Evolutionary conservation across 192 early-diverging fungal species (phyloP).

Genomic region (Funneliformis geosporum): DNA sequence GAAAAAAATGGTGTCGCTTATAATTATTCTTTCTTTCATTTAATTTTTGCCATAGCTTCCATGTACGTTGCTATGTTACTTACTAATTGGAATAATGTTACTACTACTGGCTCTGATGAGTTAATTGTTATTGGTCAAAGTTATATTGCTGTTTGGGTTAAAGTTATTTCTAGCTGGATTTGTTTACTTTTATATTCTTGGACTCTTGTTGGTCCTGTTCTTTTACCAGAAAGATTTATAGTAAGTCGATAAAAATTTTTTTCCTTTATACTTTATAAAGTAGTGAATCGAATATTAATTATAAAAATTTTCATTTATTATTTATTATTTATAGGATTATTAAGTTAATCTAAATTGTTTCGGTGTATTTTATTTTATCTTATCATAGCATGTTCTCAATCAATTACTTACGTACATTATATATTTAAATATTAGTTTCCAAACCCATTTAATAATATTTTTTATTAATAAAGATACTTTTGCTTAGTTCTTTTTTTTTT

Average conservation of each 20-base stretch:
- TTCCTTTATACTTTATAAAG: neutral
- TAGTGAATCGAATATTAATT: neutral
- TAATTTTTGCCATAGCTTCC: slow-evolving; percentile 85
- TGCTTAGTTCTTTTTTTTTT: too few relatives aligned
- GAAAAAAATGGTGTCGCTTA: slow-evolving; percentile 81
- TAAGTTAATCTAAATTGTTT: too few relatives aligned
- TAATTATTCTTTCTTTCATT: slow-evolving; percentile 91
- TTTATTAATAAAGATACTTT: too few relatives aligned
- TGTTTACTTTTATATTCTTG: slow-evolving; percentile 72
- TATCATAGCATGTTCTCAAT: too few relatives aligned
- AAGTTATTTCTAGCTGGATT: slow-evolving; percentile 81
- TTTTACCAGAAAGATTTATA: slow-evolving; percentile 79
- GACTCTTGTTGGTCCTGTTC: slow-evolving; percentile 85
- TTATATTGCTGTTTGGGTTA: slow-evolving; percentile 91
- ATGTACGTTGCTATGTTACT: slow-evolving; percentile 96
- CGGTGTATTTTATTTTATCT: too few relatives aligned
- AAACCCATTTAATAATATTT: too few relatives aligned
- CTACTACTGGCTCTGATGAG: slow-evolving; percentile 43
- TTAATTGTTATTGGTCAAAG: slow-evolving; percentile 84
- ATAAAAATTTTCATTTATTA: neutral
- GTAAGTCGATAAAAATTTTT: slow-evolving; percentile 1
- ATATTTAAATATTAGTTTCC: too few relatives aligned
- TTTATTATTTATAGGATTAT: neutral
- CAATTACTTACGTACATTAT: too few relatives aligned
- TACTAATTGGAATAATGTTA: slow-evolving; percentile 77